Conservation (phyloP, 2,329 filamentous ascomycete genomes). For the Aspergillus brasiliensis region DNA sequence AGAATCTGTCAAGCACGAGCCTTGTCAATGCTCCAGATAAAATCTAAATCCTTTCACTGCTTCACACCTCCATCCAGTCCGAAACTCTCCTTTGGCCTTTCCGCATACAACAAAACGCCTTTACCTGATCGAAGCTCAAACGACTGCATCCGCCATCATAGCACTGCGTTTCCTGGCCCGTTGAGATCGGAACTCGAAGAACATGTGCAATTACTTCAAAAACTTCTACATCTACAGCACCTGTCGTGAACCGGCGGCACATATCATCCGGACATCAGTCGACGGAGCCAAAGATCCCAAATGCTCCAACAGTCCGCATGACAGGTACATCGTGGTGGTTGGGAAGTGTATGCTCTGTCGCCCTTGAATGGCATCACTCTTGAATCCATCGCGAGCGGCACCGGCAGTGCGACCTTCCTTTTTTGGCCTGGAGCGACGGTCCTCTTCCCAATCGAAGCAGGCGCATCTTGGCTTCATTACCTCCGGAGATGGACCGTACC, state of each 20-base stretch:
- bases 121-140: neutral
- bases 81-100: neutral
- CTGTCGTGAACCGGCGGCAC: slow-evolving; percentile 67
- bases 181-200: slow-evolving; percentile 22
- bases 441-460: neutral
- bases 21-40: neutral
- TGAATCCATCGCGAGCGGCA: neutral
- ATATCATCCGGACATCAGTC: slow-evolving; percentile 70
- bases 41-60: neutral
- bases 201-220: slow-evolving; percentile 66
- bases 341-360: slow-evolving; percentile 62
- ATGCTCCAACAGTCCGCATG: slow-evolving; percentile 68
- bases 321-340: slow-evolving; percentile 71
- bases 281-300: slow-evolving; percentile 64
- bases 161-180: neutral
- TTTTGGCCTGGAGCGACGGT: neutral
- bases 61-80: neutral
- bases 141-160: neutral
- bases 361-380: slow-evolving; percentile 16
- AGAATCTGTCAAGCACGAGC: neutral
- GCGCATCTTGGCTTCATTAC: neutral
- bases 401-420: neutral
- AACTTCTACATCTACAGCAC: slow-evolving; percentile 77
- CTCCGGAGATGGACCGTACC: neutral
- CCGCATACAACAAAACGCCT: neutral